Percentiles rank a stretch among this genome's conserved stretches.
Evolutionary conservation across 805 yeast species (phyloP).

Genomic region (Hanseniaspora thailandica): DNA sequence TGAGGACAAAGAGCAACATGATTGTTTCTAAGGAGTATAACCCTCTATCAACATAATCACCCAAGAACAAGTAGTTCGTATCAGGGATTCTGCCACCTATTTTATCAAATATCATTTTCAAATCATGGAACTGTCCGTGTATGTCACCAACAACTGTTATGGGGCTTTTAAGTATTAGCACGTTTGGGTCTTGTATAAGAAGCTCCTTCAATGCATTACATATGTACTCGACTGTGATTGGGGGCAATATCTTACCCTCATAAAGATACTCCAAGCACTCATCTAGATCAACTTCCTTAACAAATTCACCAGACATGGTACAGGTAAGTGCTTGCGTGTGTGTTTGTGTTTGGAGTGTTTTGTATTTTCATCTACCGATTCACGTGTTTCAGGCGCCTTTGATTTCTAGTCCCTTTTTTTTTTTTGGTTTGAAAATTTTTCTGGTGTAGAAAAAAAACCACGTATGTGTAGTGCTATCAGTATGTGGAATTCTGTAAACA

Average conservation of each 20-base stretch:
- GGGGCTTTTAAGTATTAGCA: constrained; percentile 72
- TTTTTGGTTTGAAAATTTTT: background rate
- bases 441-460: background rate
- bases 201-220: constrained; percentile 77
- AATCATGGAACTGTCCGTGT: constrained; percentile 93
- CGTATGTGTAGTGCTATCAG: background rate
- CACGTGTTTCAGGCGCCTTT: background rate
- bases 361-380: background rate
- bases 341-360: background rate
- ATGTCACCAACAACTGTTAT: constrained; percentile 95
- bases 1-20: constrained; percentile 64
- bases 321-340: background rate
- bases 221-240: constrained; percentile 53
- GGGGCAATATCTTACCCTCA: constrained; percentile 55
- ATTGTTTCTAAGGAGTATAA: constrained; percentile 90
- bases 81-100: constrained; percentile 91
- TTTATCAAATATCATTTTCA: constrained; percentile 69
- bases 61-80: constrained; percentile 83
- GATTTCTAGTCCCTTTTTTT: background rate
- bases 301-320: constrained; percentile 4
- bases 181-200: constrained; percentile 70
- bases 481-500: background rate
- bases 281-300: constrained; percentile 43
- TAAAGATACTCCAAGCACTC: constrained; percentile 57
- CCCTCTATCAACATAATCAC: constrained; percentile 95